A percentile compares a stretch with the other conserved stretches of the same genome.
Evolutionary conservation across 306 rosid species (phyloP).

Genomic region (Hylodesmum podocarpum): DNA sequence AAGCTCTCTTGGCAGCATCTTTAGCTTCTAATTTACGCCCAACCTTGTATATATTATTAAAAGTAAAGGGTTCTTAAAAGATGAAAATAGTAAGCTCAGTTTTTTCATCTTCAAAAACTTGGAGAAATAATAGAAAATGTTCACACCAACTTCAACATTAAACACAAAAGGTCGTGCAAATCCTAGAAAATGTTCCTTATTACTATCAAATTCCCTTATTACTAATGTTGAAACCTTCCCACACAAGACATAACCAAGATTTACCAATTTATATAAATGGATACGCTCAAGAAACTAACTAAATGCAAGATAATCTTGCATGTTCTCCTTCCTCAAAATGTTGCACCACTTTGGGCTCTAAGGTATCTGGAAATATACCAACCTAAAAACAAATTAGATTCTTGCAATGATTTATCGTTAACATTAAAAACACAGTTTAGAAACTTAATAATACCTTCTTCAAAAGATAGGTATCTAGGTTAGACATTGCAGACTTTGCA

Average conservation of each 20-base stretch:
- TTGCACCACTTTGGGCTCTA: conserved; percentile 79
- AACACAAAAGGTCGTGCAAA: conserved; percentile 91
- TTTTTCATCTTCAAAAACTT: conserved; percentile 20
- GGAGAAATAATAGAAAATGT: conserved; percentile 8
- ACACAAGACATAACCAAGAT: conserved; percentile 21
- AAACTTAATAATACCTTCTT: conserved; percentile 52
- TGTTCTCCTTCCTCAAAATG: conserved; percentile 94
- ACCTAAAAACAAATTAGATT: conserved; percentile 60
- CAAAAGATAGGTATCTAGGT: conserved; percentile 69
- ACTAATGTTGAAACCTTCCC: conserved; percentile 89
- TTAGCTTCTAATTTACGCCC: conserved; percentile 83
- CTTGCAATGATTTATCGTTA: conserved; percentile 11
- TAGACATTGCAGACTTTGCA: conserved; percentile 62
- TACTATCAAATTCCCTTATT: conserved; percentile 88
- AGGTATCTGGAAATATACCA: conserved; percentile 92
- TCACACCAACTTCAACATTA: conserved; percentile 73
- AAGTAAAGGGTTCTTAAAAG: conserved; percentile 11
- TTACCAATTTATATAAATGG: conserved; percentile 5
- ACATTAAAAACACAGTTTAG: conserved; percentile 5
- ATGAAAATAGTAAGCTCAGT: conserved; percentile 15
- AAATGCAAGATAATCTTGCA: conserved; percentile 45
- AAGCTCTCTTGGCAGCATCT: conserved; percentile 92
- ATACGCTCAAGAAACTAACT: conserved; percentile 1
- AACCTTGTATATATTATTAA: conserved; percentile 47
- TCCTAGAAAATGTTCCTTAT: conserved; percentile 94